Evolutionary conservation across 148 eudicot genomes (phyloP), one percentile per base, ranked within the genome.

Genomic region (Rheum nobile): DNA sequence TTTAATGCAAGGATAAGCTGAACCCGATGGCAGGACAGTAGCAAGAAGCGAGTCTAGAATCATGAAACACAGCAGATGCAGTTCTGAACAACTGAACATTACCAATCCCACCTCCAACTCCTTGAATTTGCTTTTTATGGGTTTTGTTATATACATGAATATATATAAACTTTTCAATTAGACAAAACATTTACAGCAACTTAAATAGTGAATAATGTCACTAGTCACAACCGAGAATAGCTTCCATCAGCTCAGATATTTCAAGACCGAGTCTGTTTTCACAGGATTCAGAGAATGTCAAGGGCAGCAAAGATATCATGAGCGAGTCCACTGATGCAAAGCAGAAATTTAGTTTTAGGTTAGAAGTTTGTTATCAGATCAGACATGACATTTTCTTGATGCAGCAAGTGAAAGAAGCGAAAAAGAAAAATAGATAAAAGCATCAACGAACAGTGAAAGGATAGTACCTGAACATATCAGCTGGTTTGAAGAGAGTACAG

Each of bases 381-480:
- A 54, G 29, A 22, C 10, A 3, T 48, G 21, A 16, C 21, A 54
- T 21, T 22, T 54, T 54, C 9, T 63, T 17, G 69, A 63, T 63
- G 69, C 38, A 63, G 7, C 34, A 10, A 57, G 16, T 24, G 65
- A 26, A 57, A 26, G 14, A 52, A 50, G 16, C 10, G 19, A 0
- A 50, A 19, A 50, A n/a, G 24, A 50, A 7, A 5, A 4, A 16
- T 16, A 54, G 11, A 7, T 24, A 54, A 54, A 54, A 24, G 63
- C 63, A 54, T 22, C 31, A 54, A 54, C 28, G 8, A 24, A 8
- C 55, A 9, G 11, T 11, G 34, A 29, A 61, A 31, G 16, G 2
- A 32, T 29, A 63, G 38, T 63, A 63, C 69, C 69, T 57, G 67
- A 22, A 28, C 67, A 65, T 32, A 57, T 65, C 70, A 65, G 38